A percentile compares a stretch with the other conserved stretches of the same genome.
Evolutionary conservation across 805 yeast genomes (phyloP).

Genomic region (Lipomyces sp.): DNA sequence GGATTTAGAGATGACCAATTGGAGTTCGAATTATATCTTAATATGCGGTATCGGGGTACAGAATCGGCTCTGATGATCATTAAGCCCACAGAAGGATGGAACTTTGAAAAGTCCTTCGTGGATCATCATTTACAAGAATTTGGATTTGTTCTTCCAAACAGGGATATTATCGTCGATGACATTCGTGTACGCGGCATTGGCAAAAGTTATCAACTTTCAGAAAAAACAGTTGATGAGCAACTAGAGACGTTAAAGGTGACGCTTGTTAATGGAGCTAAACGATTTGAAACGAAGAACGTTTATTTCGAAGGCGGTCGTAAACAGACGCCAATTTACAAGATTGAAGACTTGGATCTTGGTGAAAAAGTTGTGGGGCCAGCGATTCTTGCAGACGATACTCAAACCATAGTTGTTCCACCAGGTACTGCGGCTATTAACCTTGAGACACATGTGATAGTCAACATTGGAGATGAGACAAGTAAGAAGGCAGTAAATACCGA

Average conservation of each 20-base stretch:
- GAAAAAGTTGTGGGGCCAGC: conserved; percentile 69
- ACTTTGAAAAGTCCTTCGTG: conserved; percentile 55
- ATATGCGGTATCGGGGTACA: conserved; percentile 85
- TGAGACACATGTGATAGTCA: conserved; percentile 64
- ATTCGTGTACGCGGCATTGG: conserved; percentile 76
- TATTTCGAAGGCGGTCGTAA: conserved; percentile 58
- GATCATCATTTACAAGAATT: conserved; percentile 69
- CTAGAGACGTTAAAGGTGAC: conserved; percentile 46
- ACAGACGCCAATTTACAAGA: conserved; percentile 59
- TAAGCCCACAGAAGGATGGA: conserved; percentile 41
- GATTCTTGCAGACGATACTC: conserved; percentile 77
- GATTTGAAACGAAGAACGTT: conserved; percentile 50
- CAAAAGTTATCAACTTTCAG: conserved; percentile 53
- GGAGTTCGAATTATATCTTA: conserved; percentile 65
- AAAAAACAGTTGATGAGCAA: conserved; percentile 59
- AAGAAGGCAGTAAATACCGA: conserved; percentile 16
- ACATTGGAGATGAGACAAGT: conserved; percentile 39
- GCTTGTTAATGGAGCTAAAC: conserved; percentile 11
- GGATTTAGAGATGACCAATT: conserved; percentile 57
- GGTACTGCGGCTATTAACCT: conserved; percentile 59
- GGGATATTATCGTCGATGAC: conserved; percentile 70
- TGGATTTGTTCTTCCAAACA: conserved; percentile 63
- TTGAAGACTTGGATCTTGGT: conserved; percentile 62
- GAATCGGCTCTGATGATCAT: conserved; percentile 82
- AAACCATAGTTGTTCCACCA: conserved; percentile 76